Conservation (phyloP, 441 rosid genomes). For the Dalechampia spathulata region DNA sequence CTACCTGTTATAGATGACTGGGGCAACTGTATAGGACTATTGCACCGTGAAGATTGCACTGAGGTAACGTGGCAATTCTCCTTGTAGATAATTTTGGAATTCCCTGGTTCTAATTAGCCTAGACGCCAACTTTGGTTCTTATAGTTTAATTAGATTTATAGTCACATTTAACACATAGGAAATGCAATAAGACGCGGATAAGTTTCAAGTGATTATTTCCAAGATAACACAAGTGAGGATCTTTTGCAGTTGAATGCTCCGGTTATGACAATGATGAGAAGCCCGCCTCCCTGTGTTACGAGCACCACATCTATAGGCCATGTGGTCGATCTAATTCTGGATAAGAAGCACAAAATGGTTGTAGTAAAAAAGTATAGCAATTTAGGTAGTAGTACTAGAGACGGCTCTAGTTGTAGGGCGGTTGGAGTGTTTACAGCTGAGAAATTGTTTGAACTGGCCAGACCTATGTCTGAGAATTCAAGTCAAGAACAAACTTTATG, state of each 20-base stretch:
- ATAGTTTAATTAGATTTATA: not conserved
- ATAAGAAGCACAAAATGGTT: constrained; percentile 60
- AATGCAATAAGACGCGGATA: not conserved
- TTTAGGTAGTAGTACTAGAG: constrained; percentile 15
- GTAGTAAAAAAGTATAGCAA: constrained; percentile 42
- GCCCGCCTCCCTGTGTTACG: constrained; percentile 59
- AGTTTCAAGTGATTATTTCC: not conserved
- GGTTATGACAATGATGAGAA: constrained; percentile 60
- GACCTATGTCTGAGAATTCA: constrained; percentile 17
- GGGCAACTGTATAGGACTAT: constrained; percentile 58
- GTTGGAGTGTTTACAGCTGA: constrained; percentile 61
- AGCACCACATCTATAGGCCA: constrained; percentile 44
- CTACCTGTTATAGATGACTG: constrained; percentile 63
- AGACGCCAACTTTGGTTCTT: not conserved
- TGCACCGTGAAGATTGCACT: constrained; percentile 67
- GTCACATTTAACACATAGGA: not conserved
- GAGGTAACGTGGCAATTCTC: constrained; percentile 30
- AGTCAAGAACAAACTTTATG: constrained; percentile 22
- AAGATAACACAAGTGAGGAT: constrained; percentile 9
- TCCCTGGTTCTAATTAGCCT: not conserved
- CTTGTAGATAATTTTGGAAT: not conserved
- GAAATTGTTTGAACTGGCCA: constrained; percentile 36
- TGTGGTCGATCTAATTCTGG: constrained; percentile 51
- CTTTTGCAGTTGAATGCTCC: constrained; percentile 51
- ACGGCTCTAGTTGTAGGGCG: constrained; percentile 27